Conservation (phyloP, 164 flowering plant species). For the Pachysandra terminalis region DNA sequence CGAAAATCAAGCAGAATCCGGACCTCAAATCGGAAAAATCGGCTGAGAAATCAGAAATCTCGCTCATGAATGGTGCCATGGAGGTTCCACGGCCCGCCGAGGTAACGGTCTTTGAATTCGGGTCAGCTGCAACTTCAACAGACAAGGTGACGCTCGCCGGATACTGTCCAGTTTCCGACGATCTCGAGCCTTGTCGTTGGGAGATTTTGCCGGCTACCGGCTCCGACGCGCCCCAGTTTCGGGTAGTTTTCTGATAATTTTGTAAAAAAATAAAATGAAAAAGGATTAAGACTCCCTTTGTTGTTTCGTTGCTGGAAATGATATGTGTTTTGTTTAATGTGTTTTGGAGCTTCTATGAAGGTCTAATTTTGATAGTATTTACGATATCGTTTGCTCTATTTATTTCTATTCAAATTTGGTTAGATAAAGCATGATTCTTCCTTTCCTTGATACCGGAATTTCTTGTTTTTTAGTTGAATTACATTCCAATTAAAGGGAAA, state of each 20-base stretch:
- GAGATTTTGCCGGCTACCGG: slow-evolving; percentile 59
- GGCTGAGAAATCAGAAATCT: slow-evolving; percentile 19
- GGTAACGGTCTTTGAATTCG: slow-evolving; percentile 85
- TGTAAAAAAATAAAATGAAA: slow-evolving; percentile 3
- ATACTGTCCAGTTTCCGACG: slow-evolving; percentile 93
- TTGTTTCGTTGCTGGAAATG: neutral
- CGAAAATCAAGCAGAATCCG: slow-evolving; percentile 15
- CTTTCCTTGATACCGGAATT: no score
- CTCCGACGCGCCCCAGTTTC: slow-evolving; percentile 79
- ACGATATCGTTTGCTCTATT: neutral
- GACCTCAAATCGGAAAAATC: slow-evolving; percentile 20
- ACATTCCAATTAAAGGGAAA: neutral
- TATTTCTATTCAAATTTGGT: neutral
- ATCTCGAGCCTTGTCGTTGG: slow-evolving; percentile 97
- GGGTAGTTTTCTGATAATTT: slow-evolving; percentile 65
- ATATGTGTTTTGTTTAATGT: no score
- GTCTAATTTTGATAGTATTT: neutral
- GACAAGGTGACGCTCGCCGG: slow-evolving; percentile 91
- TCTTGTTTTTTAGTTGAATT: no score
- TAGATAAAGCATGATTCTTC: neutral
- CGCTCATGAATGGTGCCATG: slow-evolving; percentile 83
- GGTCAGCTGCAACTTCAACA: slow-evolving; percentile 61
- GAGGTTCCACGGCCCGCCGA: slow-evolving; percentile 50
- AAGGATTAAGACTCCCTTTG: neutral
- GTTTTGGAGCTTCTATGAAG: neutral